Evolutionary conservation across 2,329 filamentous ascomycete species (phyloP).

Genomic region (Curvularia sp.): DNA sequence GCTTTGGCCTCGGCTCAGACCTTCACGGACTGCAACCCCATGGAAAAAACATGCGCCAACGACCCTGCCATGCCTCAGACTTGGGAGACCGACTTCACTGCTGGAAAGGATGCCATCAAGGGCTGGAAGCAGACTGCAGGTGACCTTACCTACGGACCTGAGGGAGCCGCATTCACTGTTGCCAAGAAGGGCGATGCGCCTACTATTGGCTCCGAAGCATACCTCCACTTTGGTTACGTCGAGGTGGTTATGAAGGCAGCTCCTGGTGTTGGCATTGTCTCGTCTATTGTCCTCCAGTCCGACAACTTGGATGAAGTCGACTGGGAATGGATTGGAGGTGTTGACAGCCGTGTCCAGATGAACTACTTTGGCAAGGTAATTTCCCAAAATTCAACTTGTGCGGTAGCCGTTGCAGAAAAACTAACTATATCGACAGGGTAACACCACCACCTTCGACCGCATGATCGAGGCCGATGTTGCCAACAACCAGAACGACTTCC

Average conservation of each 20-base stretch:
- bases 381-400: constrained; percentile 26
- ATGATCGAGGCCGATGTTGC: constrained; percentile 67
- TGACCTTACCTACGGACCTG: constrained; percentile 53
- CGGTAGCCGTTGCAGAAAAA: background rate
- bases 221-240: constrained; percentile 84
- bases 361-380: constrained; percentile 75
- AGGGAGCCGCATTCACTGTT: constrained; percentile 60
- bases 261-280: constrained; percentile 76
- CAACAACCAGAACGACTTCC: constrained; percentile 62
- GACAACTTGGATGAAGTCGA: constrained; percentile 88
- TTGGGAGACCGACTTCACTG: constrained; percentile 54
- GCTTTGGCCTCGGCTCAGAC: constrained; percentile 52
- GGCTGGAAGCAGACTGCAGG: constrained; percentile 50
- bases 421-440: constrained; percentile 62
- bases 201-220: constrained; percentile 79
- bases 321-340: constrained; percentile 79
- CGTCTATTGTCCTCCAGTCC: constrained; percentile 81
- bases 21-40: constrained; percentile 55
- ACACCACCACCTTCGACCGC: constrained; percentile 74
- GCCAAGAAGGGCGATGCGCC: constrained; percentile 58
- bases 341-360: constrained; percentile 67
- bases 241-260: constrained; percentile 81
- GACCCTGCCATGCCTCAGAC: constrained; percentile 53
- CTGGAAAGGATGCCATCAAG: constrained; percentile 47
- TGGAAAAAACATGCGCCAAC: constrained; percentile 53